phyloP scores from a whole-genome alignment of 2,329 filamentous ascomycete species.

The Colletotrichum cordylinicola region DNA sequence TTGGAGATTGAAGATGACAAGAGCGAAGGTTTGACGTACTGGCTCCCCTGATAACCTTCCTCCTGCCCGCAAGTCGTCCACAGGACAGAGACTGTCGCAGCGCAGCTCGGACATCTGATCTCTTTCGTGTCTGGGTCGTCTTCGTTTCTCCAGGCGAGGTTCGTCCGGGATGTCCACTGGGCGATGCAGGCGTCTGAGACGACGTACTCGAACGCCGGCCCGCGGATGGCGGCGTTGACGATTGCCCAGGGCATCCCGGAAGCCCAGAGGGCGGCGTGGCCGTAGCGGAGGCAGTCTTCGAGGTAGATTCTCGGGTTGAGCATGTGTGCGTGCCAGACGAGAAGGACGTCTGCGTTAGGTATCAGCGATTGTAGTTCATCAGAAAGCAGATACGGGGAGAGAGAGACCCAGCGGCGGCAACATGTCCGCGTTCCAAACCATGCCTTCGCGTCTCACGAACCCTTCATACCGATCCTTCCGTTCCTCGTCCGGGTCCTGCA shows the following conservation, averaged over 20 bases:
- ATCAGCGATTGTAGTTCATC: not conserved
- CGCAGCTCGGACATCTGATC: conserved; percentile 58
- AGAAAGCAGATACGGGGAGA: not conserved
- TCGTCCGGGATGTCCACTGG: conserved; percentile 50
- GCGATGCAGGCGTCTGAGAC: conserved; percentile 44
- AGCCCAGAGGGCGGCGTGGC: conserved; percentile 59
- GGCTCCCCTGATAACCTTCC: conserved; percentile 35
- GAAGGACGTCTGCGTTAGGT: conserved; percentile 61
- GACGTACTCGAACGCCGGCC: conserved; percentile 54
- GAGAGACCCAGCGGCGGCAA: conserved; percentile 54
- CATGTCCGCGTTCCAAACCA: conserved; percentile 39
- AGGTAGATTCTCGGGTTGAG: conserved; percentile 71
- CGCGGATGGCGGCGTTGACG: conserved; percentile 59
- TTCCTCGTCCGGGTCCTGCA: conserved; percentile 22
- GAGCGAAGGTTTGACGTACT: not conserved
- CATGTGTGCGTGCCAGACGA: conserved; percentile 77
- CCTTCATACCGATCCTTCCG: conserved; percentile 25
- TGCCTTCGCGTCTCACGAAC: conserved; percentile 30
- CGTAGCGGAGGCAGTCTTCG: conserved; percentile 67
- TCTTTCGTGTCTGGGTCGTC: conserved; percentile 49
- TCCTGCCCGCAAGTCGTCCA: conserved; percentile 58
- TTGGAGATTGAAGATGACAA: not conserved
- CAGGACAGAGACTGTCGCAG: conserved; percentile 40
- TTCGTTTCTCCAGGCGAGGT: conserved; percentile 59
- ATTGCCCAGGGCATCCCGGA: conserved; percentile 67